phyloP scores from a whole-genome alignment of 768 basidiomycete genomes.

The Omphalotus guepiniiformis region DNA sequence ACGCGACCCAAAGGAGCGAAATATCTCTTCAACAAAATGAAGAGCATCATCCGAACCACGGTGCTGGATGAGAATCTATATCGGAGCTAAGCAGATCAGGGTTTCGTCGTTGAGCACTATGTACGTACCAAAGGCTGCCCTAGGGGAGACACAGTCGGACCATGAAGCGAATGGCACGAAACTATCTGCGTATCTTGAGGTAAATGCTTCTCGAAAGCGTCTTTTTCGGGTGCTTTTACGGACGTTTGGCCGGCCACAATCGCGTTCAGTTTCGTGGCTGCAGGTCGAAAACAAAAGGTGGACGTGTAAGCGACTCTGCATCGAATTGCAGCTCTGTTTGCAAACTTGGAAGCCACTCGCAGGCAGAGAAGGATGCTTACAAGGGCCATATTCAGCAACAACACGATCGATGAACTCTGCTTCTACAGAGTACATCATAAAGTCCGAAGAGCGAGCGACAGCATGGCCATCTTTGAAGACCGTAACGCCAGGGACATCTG shows the following conservation, averaged over 20 bases:
- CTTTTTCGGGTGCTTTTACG: slow-evolving; percentile 91
- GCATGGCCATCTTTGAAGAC: slow-evolving; percentile 79
- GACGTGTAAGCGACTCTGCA: background rate
- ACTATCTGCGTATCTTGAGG: slow-evolving; percentile 86
- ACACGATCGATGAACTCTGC: slow-evolving; percentile 82
- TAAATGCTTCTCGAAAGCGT: slow-evolving; percentile 84
- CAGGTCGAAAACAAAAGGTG: background rate
- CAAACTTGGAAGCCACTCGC: background rate
- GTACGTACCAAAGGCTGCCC: slow-evolving; percentile 83
- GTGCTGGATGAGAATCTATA: slow-evolving; percentile 84
- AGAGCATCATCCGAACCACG: slow-evolving; percentile 74
- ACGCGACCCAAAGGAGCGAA: slow-evolving; percentile 75
- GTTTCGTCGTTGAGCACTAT: background rate
- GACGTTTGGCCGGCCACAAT: slow-evolving; percentile 96
- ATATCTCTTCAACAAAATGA: slow-evolving; percentile 73
- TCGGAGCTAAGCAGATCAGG: background rate
- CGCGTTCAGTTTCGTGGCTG: slow-evolving; percentile 89
- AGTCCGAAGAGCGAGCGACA: slow-evolving; percentile 86
- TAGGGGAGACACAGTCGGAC: slow-evolving; percentile 80
- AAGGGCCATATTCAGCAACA: slow-evolving; percentile 90
- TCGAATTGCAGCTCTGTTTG: no score
- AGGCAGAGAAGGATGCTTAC: slow-evolving; percentile 40
- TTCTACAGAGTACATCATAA: slow-evolving; percentile 94
- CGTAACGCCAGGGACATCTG: slow-evolving; percentile 57
- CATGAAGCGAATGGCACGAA: slow-evolving; percentile 93